A percentile compares a stretch with the other conserved stretches of the same genome.
These are phyloP conservation scores for Saccharum officinarum DNA, from an alignment of 176 grass and related monocot genomes.

Conservation along the genomic window DNA sequence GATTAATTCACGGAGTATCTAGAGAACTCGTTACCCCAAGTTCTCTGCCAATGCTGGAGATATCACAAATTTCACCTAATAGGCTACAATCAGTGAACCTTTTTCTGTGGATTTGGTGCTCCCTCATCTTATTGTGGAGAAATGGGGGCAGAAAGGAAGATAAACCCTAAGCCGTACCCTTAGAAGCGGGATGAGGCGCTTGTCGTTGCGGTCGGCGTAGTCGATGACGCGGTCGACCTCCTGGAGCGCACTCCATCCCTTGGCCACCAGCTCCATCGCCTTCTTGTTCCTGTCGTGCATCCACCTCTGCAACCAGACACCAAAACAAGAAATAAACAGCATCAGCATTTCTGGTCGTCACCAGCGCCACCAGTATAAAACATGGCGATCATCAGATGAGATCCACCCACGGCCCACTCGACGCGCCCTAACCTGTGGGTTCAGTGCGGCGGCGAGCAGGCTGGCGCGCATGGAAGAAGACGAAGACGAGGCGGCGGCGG, in stretches of 20 bases:
- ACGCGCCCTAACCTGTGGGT: constrained; percentile 35
- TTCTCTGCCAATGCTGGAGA: background rate
- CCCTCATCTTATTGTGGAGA: background rate
- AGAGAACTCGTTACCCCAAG: background rate
- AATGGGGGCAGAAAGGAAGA: background rate
- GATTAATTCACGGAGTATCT: background rate
- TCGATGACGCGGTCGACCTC: constrained; percentile 93
- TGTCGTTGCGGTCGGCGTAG: constrained; percentile 76
- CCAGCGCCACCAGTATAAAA: background rate
- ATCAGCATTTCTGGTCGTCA: background rate
- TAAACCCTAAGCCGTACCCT: constrained; percentile 44
- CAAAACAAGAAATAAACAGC: background rate
- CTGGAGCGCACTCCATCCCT: constrained; percentile 89
- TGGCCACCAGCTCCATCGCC: constrained; percentile 90
- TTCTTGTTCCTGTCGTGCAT: constrained; percentile 89
- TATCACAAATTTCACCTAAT: background rate
- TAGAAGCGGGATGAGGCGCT: constrained; percentile 78
- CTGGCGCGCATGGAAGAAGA: background rate
- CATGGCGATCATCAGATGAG: background rate
- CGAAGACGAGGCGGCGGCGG: constrained; percentile 12
- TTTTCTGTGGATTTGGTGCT: background rate
- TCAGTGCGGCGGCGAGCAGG: constrained; percentile 31
- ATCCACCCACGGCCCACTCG: background rate
- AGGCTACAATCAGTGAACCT: background rate
- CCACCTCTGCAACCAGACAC: constrained; percentile 51